Conservation (phyloP, 2,329 filamentous ascomycete genomes). For the Aspergillus persii region DNA sequence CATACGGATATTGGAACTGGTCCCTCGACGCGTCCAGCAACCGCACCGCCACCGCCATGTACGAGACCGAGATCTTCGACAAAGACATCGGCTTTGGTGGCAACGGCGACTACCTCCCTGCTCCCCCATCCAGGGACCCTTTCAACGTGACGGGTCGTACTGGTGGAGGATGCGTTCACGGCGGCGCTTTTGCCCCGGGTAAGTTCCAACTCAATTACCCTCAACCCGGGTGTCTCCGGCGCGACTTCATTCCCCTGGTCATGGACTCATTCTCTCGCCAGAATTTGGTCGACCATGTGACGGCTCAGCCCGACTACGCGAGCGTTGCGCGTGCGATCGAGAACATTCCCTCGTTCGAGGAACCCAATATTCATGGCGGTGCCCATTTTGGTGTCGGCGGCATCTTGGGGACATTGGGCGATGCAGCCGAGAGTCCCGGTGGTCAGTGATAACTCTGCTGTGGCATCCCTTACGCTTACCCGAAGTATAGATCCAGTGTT, state of each 20-base stretch:
- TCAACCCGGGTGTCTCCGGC: slow-evolving; percentile 12
- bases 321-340: slow-evolving; percentile 15
- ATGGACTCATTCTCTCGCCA: too few relatives aligned
- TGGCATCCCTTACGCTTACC: too few relatives aligned
- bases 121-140: slow-evolving; percentile 8
- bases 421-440: slow-evolving; percentile 15
- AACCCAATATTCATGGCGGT: slow-evolving; percentile 18
- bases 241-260: slow-evolving; percentile 18
- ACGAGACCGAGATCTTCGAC: slow-evolving; percentile 17
- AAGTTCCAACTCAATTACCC: slow-evolving; percentile 12
- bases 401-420: slow-evolving; percentile 16
- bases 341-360: slow-evolving; percentile 12
- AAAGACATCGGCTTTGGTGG: slow-evolving; percentile 14
- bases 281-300: too few relatives aligned
- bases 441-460: slow-evolving; percentile 1
- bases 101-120: slow-evolving; percentile 13
- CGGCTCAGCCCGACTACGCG: slow-evolving; percentile 19
- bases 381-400: slow-evolving; percentile 16
- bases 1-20: slow-evolving; percentile 33
- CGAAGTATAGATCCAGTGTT: slow-evolving; percentile 32
- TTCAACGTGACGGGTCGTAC: slow-evolving; percentile 18
- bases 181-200: slow-evolving; percentile 13
- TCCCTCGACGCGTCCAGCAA: slow-evolving; percentile 25
- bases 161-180: slow-evolving; percentile 16
- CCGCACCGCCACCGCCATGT: slow-evolving; percentile 14